Conservation (phyloP, 257 asterid species). For the Coffea eugenioides region DNA sequence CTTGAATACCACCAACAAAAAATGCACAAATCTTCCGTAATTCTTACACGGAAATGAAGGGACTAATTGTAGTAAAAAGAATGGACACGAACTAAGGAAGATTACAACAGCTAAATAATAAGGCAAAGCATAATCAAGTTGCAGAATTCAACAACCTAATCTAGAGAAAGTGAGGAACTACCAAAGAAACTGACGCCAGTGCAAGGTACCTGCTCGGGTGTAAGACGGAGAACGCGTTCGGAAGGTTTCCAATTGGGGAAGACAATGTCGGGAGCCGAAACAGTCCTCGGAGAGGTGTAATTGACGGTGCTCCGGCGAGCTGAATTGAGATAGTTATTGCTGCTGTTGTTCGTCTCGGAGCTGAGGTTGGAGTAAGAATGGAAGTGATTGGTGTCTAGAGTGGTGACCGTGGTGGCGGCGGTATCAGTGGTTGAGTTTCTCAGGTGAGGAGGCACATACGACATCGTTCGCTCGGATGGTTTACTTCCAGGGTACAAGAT, state of each 20-base stretch:
- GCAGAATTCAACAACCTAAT: neutral
- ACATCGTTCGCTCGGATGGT: conserved; percentile 46
- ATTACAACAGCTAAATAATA: neutral
- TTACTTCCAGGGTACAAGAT: neutral
- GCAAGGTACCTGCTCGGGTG: conserved; percentile 64
- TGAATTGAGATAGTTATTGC: conserved; percentile 28
- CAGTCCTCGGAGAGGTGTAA: conserved; percentile 30
- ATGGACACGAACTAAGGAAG: neutral
- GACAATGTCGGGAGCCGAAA: conserved; percentile 45
- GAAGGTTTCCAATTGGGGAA: conserved; percentile 77
- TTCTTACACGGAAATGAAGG: neutral
- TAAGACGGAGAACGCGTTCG: conserved; percentile 63
- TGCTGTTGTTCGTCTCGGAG: conserved; percentile 29
- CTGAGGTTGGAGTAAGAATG: conserved; percentile 40
- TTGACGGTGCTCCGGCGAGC: conserved; percentile 47
- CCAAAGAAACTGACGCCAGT: neutral
- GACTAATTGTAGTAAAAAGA: neutral
- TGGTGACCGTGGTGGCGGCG: conserved; percentile 12
- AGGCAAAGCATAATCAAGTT: neutral
- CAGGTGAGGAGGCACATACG: conserved; percentile 93
- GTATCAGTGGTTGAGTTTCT: conserved; percentile 50
- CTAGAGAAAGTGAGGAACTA: neutral
- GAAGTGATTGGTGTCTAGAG: conserved; percentile 33
- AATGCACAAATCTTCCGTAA: neutral
- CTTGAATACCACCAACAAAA: neutral